Conservation (phyloP, 805 yeast species). For the Citeromyces matritensis region DNA sequence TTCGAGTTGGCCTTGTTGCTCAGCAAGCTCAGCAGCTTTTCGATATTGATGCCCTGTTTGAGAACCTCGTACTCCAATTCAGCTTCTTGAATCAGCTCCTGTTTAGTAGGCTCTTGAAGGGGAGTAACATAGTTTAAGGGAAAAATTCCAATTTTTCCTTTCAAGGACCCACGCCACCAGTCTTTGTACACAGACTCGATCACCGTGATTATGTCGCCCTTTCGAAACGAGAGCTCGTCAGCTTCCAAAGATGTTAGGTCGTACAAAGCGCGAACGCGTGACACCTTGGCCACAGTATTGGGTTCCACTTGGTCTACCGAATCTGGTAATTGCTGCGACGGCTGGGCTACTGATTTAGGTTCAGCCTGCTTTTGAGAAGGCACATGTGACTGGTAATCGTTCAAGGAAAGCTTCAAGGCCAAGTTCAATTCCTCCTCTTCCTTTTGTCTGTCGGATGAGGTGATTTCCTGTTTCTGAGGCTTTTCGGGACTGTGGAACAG, state of each 20-base stretch:
- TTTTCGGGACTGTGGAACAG: constrained; percentile 25
- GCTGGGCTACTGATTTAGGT: constrained; percentile 5
- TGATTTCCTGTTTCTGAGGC: constrained; percentile 39
- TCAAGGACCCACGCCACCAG: constrained; percentile 89
- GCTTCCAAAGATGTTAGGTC: constrained; percentile 67
- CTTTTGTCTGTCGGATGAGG: constrained; percentile 24
- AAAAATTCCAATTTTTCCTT: constrained; percentile 75
- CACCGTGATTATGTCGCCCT: constrained; percentile 81
- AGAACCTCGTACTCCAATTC: constrained; percentile 38
- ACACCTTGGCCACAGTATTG: constrained; percentile 19
- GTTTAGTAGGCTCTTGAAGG: constrained; percentile 46
- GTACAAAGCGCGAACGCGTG: constrained; percentile 73
- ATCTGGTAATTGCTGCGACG: constrained; percentile 7
- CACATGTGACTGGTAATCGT: constrained; percentile 29
- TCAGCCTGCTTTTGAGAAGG: constrained; percentile 11
- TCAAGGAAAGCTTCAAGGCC: constrained; percentile 60
- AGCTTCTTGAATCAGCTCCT: constrained; percentile 37
- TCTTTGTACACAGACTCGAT: constrained; percentile 80
- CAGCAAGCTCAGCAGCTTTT: constrained; percentile 46
- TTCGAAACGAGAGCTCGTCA: constrained; percentile 75
- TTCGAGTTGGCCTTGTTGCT: constrained; percentile 18
- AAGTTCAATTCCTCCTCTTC: constrained; percentile 76
- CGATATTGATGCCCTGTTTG: constrained; percentile 44
- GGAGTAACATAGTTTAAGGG: constrained; percentile 88
- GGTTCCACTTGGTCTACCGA: constrained; percentile 5